phyloP scores from a whole-genome alignment of 805 yeast genomes.

The Kockiozyma suomiensis region DNA sequence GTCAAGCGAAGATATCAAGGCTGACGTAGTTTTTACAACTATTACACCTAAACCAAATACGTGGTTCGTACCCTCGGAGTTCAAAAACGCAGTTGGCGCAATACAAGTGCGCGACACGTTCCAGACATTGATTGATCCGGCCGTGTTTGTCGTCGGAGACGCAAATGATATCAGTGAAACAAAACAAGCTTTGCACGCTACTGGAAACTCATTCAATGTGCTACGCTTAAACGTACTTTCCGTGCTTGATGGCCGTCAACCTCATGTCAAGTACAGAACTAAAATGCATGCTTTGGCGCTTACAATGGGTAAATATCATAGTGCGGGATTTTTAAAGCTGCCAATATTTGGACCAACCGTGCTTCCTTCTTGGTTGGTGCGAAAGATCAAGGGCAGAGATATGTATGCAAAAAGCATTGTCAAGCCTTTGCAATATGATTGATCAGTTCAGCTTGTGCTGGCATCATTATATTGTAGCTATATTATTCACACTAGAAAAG shows the following conservation, averaged over 20 bases:
- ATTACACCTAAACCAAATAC: slow-evolving; percentile 11
- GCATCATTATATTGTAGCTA: too few relatives aligned
- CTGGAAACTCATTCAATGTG: background rate
- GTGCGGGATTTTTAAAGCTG: background rate
- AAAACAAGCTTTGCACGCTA: slow-evolving; percentile 16
- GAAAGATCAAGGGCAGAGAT: slow-evolving; percentile 6
- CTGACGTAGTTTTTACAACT: slow-evolving; percentile 12
- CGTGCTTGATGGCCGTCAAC: background rate
- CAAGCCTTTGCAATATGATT: background rate
- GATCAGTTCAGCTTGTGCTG: too few relatives aligned
- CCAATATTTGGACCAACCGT: slow-evolving; percentile 8
- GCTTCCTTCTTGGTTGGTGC: slow-evolving; percentile 2
- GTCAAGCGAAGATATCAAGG: slow-evolving; percentile 10
- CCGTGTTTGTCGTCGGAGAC: slow-evolving; percentile 24
- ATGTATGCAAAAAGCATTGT: slow-evolving; percentile 2
- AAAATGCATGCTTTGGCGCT: slow-evolving; percentile 1
- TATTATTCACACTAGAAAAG: background rate
- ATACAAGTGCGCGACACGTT: slow-evolving; percentile 4
- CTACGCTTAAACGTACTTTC: background rate
- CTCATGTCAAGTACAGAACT: background rate
- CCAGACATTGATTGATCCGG: background rate
- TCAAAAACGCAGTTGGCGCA: slow-evolving; percentile 10
- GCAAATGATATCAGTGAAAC: slow-evolving; percentile 14
- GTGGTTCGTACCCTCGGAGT: slow-evolving; percentile 5
- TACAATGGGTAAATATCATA: slow-evolving; percentile 1